These are phyloP conservation scores for Cystofilobasidium macerans DNA, from an alignment of 768 basidiomycete genomes.

Conservation along the genomic window DNA sequence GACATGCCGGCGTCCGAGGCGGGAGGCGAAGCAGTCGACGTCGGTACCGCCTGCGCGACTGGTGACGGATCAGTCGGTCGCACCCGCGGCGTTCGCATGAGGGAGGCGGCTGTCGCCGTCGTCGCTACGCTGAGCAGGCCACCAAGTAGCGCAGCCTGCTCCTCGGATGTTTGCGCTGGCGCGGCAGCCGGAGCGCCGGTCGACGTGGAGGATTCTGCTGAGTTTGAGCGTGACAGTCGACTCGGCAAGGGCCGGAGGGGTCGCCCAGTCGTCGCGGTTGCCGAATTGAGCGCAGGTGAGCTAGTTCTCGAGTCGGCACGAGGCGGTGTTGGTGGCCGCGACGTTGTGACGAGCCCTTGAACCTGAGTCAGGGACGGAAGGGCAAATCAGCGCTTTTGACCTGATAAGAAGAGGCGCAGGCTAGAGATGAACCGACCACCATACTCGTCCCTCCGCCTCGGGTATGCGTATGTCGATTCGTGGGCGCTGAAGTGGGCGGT, in stretches of 20 bases:
- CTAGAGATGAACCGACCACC: too few species aligned
- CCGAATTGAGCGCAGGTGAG: neutral
- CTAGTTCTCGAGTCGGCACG: neutral
- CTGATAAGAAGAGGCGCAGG: too few species aligned
- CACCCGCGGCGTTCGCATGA: neutral
- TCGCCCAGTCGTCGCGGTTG: neutral
- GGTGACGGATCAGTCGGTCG: neutral
- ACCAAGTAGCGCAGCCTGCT: conserved; percentile 21
- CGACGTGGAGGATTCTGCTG: neutral
- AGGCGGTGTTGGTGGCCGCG: neutral
- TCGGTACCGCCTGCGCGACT: neutral
- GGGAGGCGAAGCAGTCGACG: neutral
- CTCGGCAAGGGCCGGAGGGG: conserved; percentile 3
- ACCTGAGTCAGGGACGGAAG: neutral
- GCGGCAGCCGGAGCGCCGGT: neutral
- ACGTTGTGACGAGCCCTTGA: conserved; percentile 25
- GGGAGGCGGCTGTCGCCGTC: conserved; percentile 17
- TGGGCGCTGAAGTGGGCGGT: too few species aligned
- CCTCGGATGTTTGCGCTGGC: conserved; percentile 1
- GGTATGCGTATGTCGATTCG: too few species aligned
- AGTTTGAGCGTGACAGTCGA: neutral
- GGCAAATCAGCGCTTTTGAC: too few species aligned
- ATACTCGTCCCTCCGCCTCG: too few species aligned
- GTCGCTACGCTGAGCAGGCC: conserved; percentile 21
- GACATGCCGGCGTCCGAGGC: too few species aligned